Conservation (phyloP, 345 rosid species). For the Pistacia integerrima region DNA sequence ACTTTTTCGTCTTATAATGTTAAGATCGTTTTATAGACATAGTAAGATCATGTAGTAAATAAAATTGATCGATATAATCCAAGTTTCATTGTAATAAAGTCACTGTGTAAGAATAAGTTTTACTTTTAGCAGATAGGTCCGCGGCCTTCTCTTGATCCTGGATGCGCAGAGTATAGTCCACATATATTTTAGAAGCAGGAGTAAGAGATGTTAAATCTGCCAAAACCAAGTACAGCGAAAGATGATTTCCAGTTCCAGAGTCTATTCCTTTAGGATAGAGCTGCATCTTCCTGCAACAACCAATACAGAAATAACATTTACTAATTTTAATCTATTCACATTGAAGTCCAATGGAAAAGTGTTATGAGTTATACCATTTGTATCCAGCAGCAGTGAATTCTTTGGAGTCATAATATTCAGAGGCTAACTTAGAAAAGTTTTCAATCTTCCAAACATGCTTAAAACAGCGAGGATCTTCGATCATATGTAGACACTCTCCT, state of each 20-base stretch:
- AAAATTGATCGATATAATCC: too few relatives aligned
- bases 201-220: conserved; percentile 27
- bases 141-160: conserved; percentile 34
- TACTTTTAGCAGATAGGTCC: conserved; percentile 36
- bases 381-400: conserved; percentile 30
- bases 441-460: conserved; percentile 41
- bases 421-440: conserved; percentile 28
- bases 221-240: conserved; percentile 35
- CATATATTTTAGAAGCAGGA: conserved; percentile 31
- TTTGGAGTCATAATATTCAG: conserved; percentile 22
- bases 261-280: conserved; percentile 39
- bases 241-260: conserved; percentile 20
- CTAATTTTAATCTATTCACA: neutral
- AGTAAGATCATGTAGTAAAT: too few relatives aligned
- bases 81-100: too few relatives aligned
- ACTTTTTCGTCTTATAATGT: too few relatives aligned
- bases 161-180: conserved; percentile 34
- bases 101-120: too few relatives aligned
- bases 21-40: too few relatives aligned
- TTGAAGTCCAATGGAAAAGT: neutral
- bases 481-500: conserved; percentile 37
- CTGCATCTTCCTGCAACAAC: conserved; percentile 38
- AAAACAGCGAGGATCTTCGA: conserved; percentile 12
- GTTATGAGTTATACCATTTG: conserved; percentile 33
- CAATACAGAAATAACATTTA: neutral